Evolutionary conservation across 495 filamentous ascomycete genomes (phyloP), one percentile per base, ranked within the genome.

Genomic region (Aspergillus conjunctus): DNA sequence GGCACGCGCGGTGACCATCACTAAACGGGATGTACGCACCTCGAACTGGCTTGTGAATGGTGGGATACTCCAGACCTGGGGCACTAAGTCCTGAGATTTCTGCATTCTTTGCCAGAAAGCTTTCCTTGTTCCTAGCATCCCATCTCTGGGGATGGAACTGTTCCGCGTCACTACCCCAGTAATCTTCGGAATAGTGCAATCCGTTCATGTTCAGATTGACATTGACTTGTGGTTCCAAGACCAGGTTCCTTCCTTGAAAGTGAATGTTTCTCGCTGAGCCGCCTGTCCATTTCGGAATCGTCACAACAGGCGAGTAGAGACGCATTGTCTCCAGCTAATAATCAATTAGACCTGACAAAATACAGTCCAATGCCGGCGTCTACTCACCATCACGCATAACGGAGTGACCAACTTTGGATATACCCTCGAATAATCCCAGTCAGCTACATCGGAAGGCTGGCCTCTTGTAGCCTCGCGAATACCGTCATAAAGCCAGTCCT

Each of bases 11-110:
- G 33, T 81, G 75, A 2, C 91, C 90, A 26, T 91, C 88, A 50
- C 84, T 86, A 71, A 92, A 93, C 0, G 91, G 87, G 14, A 92
- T 73, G 64, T 81, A 92, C 2, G 85, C 78, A 2, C 88, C 88
- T n/a, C 82, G 77, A 0, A 78, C 75, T 0, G 88, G 88, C 21
- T 80, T 73, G 83, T 88, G 54, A 85, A 78, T 21, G 73, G 71
- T 37, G 74, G 46, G 18, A 30, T 60, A 61, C 32, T 69, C 67
- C 43, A 69, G 31, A 1, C 67, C 67, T 0, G 67, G 58, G 7
- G 14, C 64, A 31, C 22, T 37, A 8, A 69, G 59, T 7, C 64
- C 67, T 8, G 52, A 44, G 0, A 56, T 17, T 26, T 51, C 53
- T 7, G 21, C 59, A 21, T 69, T 66, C n/a, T 54, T 32, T 0